These are phyloP conservation scores for Crithidia bombi DNA, from an alignment of 208 protist species.

Conservation along the genomic window DNA sequence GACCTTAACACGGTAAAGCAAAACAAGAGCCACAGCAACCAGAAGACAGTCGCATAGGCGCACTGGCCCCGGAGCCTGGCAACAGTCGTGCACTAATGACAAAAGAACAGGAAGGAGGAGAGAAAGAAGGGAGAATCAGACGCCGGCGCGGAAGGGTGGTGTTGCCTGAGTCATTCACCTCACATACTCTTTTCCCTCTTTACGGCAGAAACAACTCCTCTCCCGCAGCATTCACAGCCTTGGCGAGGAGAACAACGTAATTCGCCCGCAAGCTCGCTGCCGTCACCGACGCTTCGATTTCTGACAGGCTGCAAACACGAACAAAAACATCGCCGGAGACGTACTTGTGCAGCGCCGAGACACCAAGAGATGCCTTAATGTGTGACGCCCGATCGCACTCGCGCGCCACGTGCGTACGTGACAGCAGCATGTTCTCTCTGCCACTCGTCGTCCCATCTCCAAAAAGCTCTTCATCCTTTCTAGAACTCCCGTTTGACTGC, in stretches of 20 bases:
- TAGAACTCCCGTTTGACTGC: not conserved
- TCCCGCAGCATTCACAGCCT: slow-evolving; percentile 6
- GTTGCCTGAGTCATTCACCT: too few relatives aligned
- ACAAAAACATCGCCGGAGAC: slow-evolving; percentile 54
- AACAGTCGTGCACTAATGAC: not conserved
- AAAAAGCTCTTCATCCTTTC: not conserved
- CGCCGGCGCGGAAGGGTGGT: too few relatives aligned
- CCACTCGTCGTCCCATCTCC: not conserved
- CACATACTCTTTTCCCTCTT: not conserved
- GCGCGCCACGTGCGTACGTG: not conserved
- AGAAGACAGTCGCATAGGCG: too few relatives aligned
- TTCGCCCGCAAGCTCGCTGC: slow-evolving; percentile 36
- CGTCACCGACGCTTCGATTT: slow-evolving; percentile 47
- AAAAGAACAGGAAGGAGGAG: not conserved
- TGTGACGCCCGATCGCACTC: slow-evolving; percentile 46
- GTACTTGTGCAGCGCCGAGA: slow-evolving; percentile 53
- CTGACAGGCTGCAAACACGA: slow-evolving; percentile 52
- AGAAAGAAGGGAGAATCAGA: too few relatives aligned
- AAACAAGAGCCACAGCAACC: too few relatives aligned
- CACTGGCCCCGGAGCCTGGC: too few relatives aligned
- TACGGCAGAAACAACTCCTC: slow-evolving; percentile 21
- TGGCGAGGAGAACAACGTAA: slow-evolving; percentile 32
- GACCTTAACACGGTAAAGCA: too few relatives aligned
- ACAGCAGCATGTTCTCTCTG: not conserved
- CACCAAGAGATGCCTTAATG: slow-evolving; percentile 69